Base-by-base conservation (phyloP, 305 asterid species). In the Solanum hybrid region DNA sequence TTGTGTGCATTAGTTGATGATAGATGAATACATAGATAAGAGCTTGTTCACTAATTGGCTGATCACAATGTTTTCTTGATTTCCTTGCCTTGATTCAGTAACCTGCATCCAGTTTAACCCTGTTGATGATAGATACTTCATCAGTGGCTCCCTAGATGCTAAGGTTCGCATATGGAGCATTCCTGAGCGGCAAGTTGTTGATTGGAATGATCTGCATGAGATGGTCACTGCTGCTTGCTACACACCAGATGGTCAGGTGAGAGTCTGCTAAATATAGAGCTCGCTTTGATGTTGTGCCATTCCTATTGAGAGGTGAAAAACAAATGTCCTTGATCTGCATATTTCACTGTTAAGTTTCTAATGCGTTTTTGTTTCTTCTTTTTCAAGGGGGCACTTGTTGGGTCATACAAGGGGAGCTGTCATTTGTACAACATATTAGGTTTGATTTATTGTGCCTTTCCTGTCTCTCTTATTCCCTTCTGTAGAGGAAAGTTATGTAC, bases 151-250 rank as follows among this genome's bases (percentile, higher is more conserved):
- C 40, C 78, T 90, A 72, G 91, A 90, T 87, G 36, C 90, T 32
- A 90, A 90, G 88, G 91, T 90, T 66, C 89, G 91, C 27, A 90
- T 90, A 78, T 90, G 91, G 91, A 90, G 90, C 90, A 90, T 90
- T 86, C 90, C 91, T 32, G 90, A 87, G 66, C 84, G 90, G 75
- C 90, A 79, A 78, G 91, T 90, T 87, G 91, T 90, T 69, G 99
- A 97, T 92, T 98, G 99, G 99, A 95, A 91, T 93, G 99, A 98
- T 94, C 93, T 98, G 93, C 98, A 94, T 91, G 99, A 98, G 91
- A 98, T 98, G 99, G 99, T 98, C 92, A 98, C 99, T 91, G 98
- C 99, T 85, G 99, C 99, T 90, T 97, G 99, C 94, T 98, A 98
- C 91, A 98, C 99, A 87, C 99, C 99, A 2, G 98, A 98, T 96